Conservation (phyloP, 2,329 filamentous ascomycete species). For the Meredithiella fracta region DNA sequence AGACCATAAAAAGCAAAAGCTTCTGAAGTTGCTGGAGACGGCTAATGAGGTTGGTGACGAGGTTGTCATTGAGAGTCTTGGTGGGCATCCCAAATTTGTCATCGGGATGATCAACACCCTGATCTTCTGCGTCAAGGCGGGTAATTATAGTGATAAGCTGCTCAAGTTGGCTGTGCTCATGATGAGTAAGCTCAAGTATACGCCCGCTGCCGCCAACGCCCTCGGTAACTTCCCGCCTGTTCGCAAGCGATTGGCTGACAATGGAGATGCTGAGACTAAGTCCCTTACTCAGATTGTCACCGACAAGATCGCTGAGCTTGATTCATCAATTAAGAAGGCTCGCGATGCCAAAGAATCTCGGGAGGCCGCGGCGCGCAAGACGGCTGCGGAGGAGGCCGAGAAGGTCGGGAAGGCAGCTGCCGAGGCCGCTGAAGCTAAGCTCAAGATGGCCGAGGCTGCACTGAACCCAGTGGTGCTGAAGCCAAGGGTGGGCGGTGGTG, state of each 20-base stretch:
- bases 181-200: conserved; percentile 45
- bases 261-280: conserved; percentile 48
- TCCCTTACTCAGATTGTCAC: conserved; percentile 42
- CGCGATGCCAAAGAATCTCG: conserved; percentile 12
- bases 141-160: conserved; percentile 36
- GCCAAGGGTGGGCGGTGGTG: conserved; percentile 17
- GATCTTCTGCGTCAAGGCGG: conserved; percentile 35
- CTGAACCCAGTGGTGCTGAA: conserved; percentile 19
- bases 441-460: background rate
- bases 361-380: conserved; percentile 16
- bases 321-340: conserved; percentile 28
- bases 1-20: conserved; percentile 29
- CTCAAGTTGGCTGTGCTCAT: conserved; percentile 42
- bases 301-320: conserved; percentile 11
- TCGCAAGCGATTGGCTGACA: conserved; percentile 44
- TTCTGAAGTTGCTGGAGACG: conserved; percentile 36
- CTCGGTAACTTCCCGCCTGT: conserved; percentile 43
- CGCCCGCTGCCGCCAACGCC: conserved; percentile 33
- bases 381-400: conserved; percentile 16
- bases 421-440: background rate
- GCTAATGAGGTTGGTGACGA: conserved; percentile 38
- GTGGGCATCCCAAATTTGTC: conserved; percentile 40
- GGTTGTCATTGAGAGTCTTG: conserved; percentile 40
- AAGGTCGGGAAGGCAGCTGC: background rate
- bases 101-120: conserved; percentile 37